Evolutionary conservation across 2,329 filamentous ascomycete genomes (phyloP), one percentile per base, ranked within the genome.

Genomic region (Verticillium tricorpus): DNA sequence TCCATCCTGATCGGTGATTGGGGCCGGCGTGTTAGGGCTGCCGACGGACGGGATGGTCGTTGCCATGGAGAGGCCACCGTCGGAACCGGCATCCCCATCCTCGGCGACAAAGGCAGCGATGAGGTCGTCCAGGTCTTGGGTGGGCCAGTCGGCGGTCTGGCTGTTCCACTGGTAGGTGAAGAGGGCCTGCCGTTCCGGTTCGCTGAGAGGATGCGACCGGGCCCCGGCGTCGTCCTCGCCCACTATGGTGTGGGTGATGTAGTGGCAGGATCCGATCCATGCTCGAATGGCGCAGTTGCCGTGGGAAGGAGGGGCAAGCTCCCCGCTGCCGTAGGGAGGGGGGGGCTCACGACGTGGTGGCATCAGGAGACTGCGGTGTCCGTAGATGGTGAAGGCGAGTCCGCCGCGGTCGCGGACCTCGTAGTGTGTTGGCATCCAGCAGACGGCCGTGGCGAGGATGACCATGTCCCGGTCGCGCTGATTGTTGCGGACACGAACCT

Each of bases 361-460:
- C 1, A 8, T 28, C 19, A 28, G 17, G 25, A 15, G 2, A 11
- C 7, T n/a, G 54, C 54, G 54, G 14, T 25, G 25, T 32, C 54
- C 54, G n/a, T 56, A 56, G 15, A 56, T 32, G 8, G 54, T 56
- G 14, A 56, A 56, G 14, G 32, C 8, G 19, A 25, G 17, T 7
- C 12, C n/a, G 25, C 54, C 31, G 14, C 14, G 15, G 0, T 14
- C 25, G 14, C 54, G 54, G 14, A 6, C 22, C 4, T 56, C 54
- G 54, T 7, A 14, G 56, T 66, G 60, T n/a, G 63, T 61, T 22
- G 64, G 63, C 39, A 66, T 34, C 64, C 64, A 66, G 56, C 63
- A 66, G 9, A 65, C 61, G 19, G 61, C 58, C 34, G 57, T 56
- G 17, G 62, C 39, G 25, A 56, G 56, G 4, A 66, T 56, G 25